Conservation (phyloP, 1,284 basidiomycete species). For the Inonotus hispidus region DNA sequence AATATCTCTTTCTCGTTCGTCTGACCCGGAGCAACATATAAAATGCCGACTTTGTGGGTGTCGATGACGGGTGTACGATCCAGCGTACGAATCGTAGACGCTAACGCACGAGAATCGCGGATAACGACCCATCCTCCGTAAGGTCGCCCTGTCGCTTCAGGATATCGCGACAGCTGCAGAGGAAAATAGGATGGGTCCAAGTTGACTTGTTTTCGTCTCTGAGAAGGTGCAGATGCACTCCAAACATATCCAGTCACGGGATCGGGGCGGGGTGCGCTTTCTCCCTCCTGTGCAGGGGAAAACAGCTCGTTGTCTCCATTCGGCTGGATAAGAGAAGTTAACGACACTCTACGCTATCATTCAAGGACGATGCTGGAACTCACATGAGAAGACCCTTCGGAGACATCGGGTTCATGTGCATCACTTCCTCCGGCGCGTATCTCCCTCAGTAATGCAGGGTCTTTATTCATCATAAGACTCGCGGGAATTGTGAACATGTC, state of each 20-base stretch:
- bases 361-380: neutral
- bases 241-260: slow-evolving; percentile 79
- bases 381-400: neutral
- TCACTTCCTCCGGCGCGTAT: slow-evolving; percentile 29
- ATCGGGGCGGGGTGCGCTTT: slow-evolving; percentile 41
- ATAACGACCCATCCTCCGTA: slow-evolving; percentile 42
- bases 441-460: slow-evolving; percentile 27
- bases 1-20: slow-evolving; percentile 83
- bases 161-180: slow-evolving; percentile 83
- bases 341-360: neutral
- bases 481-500: slow-evolving; percentile 71
- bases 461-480: slow-evolving; percentile 67
- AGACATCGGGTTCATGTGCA: neutral
- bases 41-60: slow-evolving; percentile 93
- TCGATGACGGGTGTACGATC: slow-evolving; percentile 94
- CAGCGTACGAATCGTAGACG: slow-evolving; percentile 60
- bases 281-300: slow-evolving; percentile 20
- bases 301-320: slow-evolving; percentile 22
- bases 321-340: neutral
- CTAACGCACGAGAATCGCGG: slow-evolving; percentile 48
- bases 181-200: slow-evolving; percentile 88
- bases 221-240: slow-evolving; percentile 80
- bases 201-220: slow-evolving; percentile 77
- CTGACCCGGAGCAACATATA: slow-evolving; percentile 95
- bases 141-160: slow-evolving; percentile 37